Evolutionary conservation across 176 grass and related monocot genomes (phyloP).

Genomic region (barley (Hordeum vulgare)): DNA sequence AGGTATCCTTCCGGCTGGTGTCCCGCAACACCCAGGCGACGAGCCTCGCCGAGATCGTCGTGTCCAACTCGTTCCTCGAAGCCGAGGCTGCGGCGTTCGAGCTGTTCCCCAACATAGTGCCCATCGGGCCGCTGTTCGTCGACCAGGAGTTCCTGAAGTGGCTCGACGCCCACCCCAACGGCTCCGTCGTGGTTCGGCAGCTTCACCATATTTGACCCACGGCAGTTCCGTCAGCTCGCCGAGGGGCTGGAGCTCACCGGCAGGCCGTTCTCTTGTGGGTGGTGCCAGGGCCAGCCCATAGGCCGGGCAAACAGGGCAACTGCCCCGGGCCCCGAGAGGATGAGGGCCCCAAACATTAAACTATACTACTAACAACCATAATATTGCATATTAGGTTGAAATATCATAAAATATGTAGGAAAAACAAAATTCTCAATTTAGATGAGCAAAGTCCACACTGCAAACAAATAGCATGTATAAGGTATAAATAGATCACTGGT

Average conservation of each 20-base stretch:
- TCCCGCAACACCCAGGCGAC: not conserved
- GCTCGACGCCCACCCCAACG: constrained; percentile 32
- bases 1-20: constrained; percentile 28
- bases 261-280: constrained; percentile 24
- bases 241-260: constrained; percentile 28
- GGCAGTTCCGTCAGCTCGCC: constrained; percentile 40
- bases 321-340: too few relatives aligned
- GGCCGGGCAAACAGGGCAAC: too few relatives aligned
- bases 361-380: too few relatives aligned
- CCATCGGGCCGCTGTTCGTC: constrained; percentile 37
- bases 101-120: constrained; percentile 21
- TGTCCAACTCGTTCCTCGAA: constrained; percentile 57
- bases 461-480: too few relatives aligned
- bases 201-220: constrained; percentile 22
- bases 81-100: constrained; percentile 27
- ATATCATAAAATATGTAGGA: too few relatives aligned
- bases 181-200: constrained; percentile 57
- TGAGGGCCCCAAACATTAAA: too few relatives aligned
- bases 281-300: too few relatives aligned
- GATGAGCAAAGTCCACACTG: too few relatives aligned
- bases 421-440: too few relatives aligned
- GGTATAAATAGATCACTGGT: too few relatives aligned
- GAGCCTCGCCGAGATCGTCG: constrained; percentile 8
- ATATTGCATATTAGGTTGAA: too few relatives aligned
- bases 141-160: constrained; percentile 5